Evolutionary conservation across 257 asterid species (phyloP), one percentile per base, ranked within the genome.

Genomic region (Henckelia pumila): DNA sequence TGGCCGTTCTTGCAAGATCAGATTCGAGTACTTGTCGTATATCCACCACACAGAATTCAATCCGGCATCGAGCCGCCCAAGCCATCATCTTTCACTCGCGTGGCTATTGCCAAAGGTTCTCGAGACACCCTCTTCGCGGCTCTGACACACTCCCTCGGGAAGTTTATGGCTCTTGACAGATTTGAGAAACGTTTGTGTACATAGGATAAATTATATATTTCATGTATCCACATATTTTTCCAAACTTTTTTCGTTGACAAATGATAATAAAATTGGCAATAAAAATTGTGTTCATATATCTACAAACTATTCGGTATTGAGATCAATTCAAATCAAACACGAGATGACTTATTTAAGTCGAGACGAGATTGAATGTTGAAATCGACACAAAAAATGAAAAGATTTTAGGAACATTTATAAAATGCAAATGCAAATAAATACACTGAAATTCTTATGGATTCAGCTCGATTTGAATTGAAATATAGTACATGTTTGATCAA

Each of bases 1-100:
- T 44, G 83, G 66, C 49, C 87, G 86, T 20, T 78, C 75, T 23
- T 76, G 81, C 72, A 81, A 81, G 94, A 49, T 76, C 85, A 6
- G 92, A 87, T 28, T 81, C 97, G 1, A 73, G 94, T 70, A 77
- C 85, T 52, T 90, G 83, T 21, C 86, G 96, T 0, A 44, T 82
- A 9, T 84, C 91, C 23, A 77, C 88, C 52, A 71, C 95, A 84
- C 23, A 83, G 95, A 80, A 40, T 83, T 28, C 97, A 88, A 32
- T 87, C 95, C 16, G 95, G 92, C n/a, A 73, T 80, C 11, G 95
- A 91, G 69, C 81, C 92, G 69, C 81, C 92, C 70, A 88, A 91
- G 75, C 82, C 95, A 0, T 85, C 97, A 10, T 74, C 97, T 56
- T 88, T 84, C 58, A 66, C 89, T 20, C 88, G 96, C 4, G 77